Evolutionary conservation across 257 asterid species (phyloP).

Genomic region (Solanum lycopersicoides): DNA sequence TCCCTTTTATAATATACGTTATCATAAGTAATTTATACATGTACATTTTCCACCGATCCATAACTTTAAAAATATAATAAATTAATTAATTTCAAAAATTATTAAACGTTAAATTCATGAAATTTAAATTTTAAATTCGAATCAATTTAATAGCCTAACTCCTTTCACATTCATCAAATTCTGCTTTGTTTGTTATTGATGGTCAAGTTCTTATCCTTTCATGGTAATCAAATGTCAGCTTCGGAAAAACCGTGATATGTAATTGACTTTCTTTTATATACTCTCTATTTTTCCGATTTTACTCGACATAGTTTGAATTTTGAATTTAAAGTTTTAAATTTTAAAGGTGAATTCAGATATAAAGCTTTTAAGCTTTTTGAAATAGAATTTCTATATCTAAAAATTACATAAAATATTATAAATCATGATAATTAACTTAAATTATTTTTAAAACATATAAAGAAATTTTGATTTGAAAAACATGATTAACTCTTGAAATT

Average conservation of each 20-base stretch:
- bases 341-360: not conserved
- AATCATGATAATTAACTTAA: no score
- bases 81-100: no score
- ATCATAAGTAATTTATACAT: not conserved
- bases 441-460: no score
- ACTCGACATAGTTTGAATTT: accelerated
- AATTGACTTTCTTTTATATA: not conserved
- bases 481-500: no score
- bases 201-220: not conserved
- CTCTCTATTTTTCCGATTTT: no score
- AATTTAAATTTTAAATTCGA: not conserved
- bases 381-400: no score
- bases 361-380: accelerated
- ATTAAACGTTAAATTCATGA: no score
- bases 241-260: not conserved
- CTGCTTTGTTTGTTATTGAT: not conserved
- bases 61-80: no score
- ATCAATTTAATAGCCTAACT: not conserved
- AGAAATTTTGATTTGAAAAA: no score
- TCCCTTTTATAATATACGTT: not conserved
- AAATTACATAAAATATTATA: no score
- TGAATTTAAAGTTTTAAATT: no score
- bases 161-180: not conserved
- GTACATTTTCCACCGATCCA: not conserved
- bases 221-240: not conserved